Evolutionary conservation across 257 asterid genomes (phyloP), one percentile per base, ranked within the genome.

Genomic region (Verbascum thapsus): DNA sequence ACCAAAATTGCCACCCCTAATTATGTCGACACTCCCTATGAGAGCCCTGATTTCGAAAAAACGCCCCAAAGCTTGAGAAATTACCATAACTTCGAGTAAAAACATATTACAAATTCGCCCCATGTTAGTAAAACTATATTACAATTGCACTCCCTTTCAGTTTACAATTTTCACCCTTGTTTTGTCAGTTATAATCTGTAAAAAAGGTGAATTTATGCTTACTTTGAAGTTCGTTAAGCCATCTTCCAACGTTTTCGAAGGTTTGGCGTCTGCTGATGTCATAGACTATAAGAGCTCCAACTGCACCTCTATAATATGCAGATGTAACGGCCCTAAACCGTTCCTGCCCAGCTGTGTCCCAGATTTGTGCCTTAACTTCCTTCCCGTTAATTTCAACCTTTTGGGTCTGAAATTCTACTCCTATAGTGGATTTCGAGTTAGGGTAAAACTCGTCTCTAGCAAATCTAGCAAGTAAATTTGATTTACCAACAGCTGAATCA

Each of bases 291-390:
- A 86, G 95, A 16, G 96, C 96, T 65, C 96, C 96, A 30, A 89
- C 96, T 8, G 96, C 96, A 37, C 96, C 95, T 75, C 96, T 76
- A 67, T 89, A 89, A 78, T 89, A 89, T 12, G 96, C 95, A 66
- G 95, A 89, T 8, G 96, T 89, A 15, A 89, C 95, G 4, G 96
- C 96, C 80, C 96, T 72, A 73, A 89, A 89, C 67, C 96, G 79
- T 76, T 89, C 96, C 72, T 89, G 96, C 38, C 96, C 96, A 34
- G 95, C 96, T 4, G 96, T 89, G 68, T 89, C 96, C 96, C 95
- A 89, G 17, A 89, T 86, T 79, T 89, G 96, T 0, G 96, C 96
- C 74, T 86, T 89, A 44, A 89, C 83, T 81, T 89, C 89, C 76
- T 84, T 86, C 48, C 96, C 94, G 39, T 79, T 82, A 52, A 89